Evolutionary conservation across 2,329 filamentous ascomycete genomes (phyloP).

Genomic region (Talaromyces sp.): DNA sequence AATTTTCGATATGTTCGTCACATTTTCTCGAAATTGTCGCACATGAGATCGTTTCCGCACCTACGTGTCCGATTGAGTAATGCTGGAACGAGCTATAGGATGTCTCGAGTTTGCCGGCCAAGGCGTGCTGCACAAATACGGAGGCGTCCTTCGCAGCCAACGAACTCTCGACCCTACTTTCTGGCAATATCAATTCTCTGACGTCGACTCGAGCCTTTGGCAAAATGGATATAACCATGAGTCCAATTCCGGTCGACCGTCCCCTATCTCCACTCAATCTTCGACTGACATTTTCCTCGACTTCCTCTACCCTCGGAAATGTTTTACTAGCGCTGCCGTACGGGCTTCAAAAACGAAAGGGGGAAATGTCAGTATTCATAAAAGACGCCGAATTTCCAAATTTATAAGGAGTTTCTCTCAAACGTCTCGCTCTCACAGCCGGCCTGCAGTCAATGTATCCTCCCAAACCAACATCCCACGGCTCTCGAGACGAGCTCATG

Average conservation of each 20-base stretch:
- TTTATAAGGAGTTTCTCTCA: constrained; percentile 22
- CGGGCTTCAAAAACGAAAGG: constrained; percentile 24
- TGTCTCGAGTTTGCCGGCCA: constrained; percentile 50
- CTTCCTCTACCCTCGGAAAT: constrained; percentile 39
- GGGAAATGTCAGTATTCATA: constrained; percentile 27
- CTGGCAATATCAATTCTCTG: constrained; percentile 32
- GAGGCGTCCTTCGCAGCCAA: constrained; percentile 36
- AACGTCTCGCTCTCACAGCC: background rate
- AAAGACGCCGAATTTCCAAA: constrained; percentile 24
- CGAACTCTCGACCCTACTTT: constrained; percentile 36
- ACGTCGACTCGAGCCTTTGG: constrained; percentile 33
- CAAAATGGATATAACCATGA: constrained; percentile 31
- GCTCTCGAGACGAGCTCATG: constrained; percentile 5
- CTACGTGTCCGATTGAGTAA: constrained; percentile 31
- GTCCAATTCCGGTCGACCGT: constrained; percentile 20
- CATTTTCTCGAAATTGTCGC: background rate
- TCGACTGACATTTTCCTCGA: constrained; percentile 32
- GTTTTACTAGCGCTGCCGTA: constrained; percentile 25
- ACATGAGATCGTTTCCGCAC: background rate
- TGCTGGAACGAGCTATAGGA: constrained; percentile 52
- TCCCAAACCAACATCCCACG: background rate
- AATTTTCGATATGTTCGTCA: constrained; percentile 3
- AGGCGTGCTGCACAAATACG: constrained; percentile 42
- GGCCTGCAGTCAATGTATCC: background rate
- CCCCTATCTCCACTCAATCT: constrained; percentile 21